Evolutionary conservation across 176 grass and related monocot species (phyloP), one percentile per base, ranked within the genome.

Genomic region (Areca catechu): DNA sequence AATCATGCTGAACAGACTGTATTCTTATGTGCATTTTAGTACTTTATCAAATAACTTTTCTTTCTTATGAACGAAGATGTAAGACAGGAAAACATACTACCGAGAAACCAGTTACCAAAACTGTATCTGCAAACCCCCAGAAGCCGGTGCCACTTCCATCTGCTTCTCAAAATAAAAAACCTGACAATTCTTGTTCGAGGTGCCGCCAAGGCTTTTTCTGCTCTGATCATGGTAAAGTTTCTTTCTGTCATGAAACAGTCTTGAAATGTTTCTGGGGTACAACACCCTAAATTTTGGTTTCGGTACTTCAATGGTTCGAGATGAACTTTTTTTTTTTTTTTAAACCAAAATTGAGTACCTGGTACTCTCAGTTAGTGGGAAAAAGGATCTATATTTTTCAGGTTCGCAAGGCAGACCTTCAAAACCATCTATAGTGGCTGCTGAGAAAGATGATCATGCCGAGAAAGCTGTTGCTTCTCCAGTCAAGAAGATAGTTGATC

Each of bases 91-190:
- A 16, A 19, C 51, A 53, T n/a, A n/a, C 16, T 19, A 19, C 51
- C 19, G 51, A 53, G 18, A 53, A 53, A 53, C 18, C 51, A 53
- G 18, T 53, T n/a, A 53, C 51, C 16, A 53, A 5, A 6, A 47
- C 67, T 58, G 78, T 76, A 68, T 68, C 81, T 48, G 4, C 75
- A 53, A 91, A 82, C 20, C 63, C 59, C 12, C 49, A 20, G 18
- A 53, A 53, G 16, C 5, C 51, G 15, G 6, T 53, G 18, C 17
- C 18, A 6, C 16, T 53, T 19, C 51, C 18, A 53, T n/a, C 17
- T 53, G 16, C 51, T 19, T 3, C 16, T 53, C 51, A 16, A 19
- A n/a, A 7, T 53, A 53, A 53, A 16, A 53, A 53, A 19, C 18
- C 16, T 19, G 51, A 19, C 1, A 4, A 53, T 53, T 19, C 51